Conservation (phyloP, 1,139 yeast species). For the Yamadazyma siamensis region DNA sequence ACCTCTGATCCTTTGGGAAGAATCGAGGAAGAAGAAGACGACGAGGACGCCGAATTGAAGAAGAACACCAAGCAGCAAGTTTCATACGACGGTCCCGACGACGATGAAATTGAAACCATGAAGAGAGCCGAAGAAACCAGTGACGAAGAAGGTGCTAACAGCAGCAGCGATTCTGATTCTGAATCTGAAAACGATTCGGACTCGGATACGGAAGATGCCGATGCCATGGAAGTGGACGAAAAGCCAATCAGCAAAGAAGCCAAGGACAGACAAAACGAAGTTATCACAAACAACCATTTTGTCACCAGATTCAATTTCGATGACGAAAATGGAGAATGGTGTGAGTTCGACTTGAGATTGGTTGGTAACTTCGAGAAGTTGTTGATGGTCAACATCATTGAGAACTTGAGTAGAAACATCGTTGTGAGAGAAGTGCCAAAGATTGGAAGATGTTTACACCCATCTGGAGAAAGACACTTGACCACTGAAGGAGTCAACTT, state of each 20-base stretch:
- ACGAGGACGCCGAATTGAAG: conserved; percentile 61
- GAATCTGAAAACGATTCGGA: conserved; percentile 18
- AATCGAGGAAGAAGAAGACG: conserved; percentile 43
- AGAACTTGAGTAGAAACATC: conserved; percentile 82
- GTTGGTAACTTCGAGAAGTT: conserved; percentile 82
- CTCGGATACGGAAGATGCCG: conserved; percentile 13
- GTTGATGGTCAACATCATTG: conserved; percentile 95
- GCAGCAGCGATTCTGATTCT: conserved; percentile 13
- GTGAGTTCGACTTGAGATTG: conserved; percentile 81
- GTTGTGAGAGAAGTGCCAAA: conserved; percentile 91
- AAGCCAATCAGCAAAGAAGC: conserved; percentile 54
- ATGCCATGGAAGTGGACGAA: conserved; percentile 22
- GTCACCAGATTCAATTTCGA: conserved; percentile 85
- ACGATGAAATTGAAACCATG: conserved; percentile 86
- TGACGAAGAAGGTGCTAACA: conserved; percentile 52
- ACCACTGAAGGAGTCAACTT: conserved; percentile 99
- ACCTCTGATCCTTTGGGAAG: conserved; percentile 39
- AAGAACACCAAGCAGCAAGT: conserved; percentile 77
- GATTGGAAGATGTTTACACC: conserved; percentile 92
- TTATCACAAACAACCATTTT: conserved; percentile 67
- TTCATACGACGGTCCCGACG: conserved; percentile 93
- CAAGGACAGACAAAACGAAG: conserved; percentile 80
- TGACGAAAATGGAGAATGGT: conserved; percentile 86
- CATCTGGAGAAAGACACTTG: conserved; percentile 60
- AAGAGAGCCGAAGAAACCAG: conserved; percentile 73